Evolutionary conservation across 371 early-diverging fungal species (phyloP).

Genomic region (Blakeslea trispora): DNA sequence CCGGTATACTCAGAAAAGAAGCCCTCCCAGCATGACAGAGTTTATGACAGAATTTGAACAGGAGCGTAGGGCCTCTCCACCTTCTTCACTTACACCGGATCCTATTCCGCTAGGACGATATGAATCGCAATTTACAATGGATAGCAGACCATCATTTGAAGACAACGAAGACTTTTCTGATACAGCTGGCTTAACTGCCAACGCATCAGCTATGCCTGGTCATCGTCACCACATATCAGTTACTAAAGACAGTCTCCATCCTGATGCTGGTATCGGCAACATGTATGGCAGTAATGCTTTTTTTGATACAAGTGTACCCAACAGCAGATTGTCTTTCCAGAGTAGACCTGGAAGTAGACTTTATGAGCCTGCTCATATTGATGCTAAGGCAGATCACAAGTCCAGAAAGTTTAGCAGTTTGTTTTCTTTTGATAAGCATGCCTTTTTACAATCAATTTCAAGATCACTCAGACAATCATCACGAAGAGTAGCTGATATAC

Average conservation of each 20-base stretch:
- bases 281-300: background rate
- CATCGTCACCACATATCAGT: background rate
- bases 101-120: background rate
- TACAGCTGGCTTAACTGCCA: slow-evolving; percentile 40
- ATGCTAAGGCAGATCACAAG: slow-evolving; percentile 23
- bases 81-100: background rate
- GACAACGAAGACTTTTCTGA: slow-evolving; percentile 40
- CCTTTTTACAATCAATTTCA: slow-evolving; percentile 6
- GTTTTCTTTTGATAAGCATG: slow-evolving; percentile 9
- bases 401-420: slow-evolving; percentile 10
- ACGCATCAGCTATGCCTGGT: slow-evolving; percentile 27
- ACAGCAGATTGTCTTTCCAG: slow-evolving; percentile 10
- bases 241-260: background rate
- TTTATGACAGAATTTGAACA: slow-evolving; percentile 32
- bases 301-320: background rate
- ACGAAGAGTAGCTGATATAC: slow-evolving; percentile 34
- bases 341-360: slow-evolving; percentile 7
- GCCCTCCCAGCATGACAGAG: slow-evolving; percentile 12
- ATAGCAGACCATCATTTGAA: slow-evolving; percentile 10
- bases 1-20: slow-evolving; percentile 23
- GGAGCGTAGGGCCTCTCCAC: slow-evolving; percentile 16
- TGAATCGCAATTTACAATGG: background rate
- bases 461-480: slow-evolving; percentile 31
- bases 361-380: slow-evolving; percentile 28
- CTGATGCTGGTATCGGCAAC: slow-evolving; percentile 2